Conservation (phyloP, 306 rosid species). For the Dryas alaskensis region DNA sequence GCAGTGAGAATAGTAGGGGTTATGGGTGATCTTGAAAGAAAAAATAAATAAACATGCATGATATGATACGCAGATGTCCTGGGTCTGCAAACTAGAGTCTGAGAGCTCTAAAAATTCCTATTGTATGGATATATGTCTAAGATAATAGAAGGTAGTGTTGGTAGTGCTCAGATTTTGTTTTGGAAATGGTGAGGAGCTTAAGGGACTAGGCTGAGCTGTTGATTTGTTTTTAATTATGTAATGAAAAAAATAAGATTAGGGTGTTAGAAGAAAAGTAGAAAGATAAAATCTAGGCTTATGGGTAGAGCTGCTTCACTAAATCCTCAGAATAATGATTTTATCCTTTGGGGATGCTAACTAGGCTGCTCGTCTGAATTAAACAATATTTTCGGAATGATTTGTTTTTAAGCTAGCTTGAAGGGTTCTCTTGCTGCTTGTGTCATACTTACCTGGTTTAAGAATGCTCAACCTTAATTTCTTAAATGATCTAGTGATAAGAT, state of each 20-base stretch:
- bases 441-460: not conserved
- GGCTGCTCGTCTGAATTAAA: not conserved
- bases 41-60: not conserved
- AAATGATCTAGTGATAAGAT: not conserved
- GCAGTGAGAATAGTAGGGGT: not conserved
- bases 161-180: not conserved
- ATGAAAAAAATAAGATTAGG: not conserved
- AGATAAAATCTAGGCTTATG: not conserved
- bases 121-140: not conserved
- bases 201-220: not conserved
- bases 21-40: not conserved
- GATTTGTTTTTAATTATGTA: not conserved
- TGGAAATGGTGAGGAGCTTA: not conserved
- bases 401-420: not conserved
- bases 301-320: not conserved
- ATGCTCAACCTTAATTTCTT: not conserved
- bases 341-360: not conserved
- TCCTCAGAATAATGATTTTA: not conserved
- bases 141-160: not conserved
- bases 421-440: not conserved
- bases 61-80: not conserved
- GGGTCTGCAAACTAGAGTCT: not conserved
- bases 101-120: not conserved
- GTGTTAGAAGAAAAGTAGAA: not conserved
- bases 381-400: conserved; percentile 1